Evolutionary conservation across 2,329 filamentous ascomycete species (phyloP).

Genomic region (Fusarium mundagurra): DNA sequence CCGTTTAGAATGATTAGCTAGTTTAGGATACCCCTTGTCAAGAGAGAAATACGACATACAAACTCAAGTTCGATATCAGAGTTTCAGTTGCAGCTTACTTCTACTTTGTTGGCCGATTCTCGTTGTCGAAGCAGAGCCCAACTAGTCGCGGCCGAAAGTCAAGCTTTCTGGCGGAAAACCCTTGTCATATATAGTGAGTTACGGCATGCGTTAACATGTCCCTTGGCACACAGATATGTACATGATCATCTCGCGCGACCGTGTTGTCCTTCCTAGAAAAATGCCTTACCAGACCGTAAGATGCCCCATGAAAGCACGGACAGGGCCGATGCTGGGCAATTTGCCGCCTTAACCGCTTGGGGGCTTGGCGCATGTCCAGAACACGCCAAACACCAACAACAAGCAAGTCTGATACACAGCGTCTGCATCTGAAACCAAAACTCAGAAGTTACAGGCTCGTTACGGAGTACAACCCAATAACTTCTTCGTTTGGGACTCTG

Average conservation of each 20-base stretch:
- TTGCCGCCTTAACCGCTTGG: constrained; percentile 14
- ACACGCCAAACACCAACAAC: background rate
- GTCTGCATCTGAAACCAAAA: background rate
- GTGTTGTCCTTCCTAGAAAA: background rate
- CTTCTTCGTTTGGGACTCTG: background rate
- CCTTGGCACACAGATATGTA: background rate
- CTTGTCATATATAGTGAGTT: background rate
- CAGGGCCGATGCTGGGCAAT: background rate
- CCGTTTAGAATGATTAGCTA: background rate
- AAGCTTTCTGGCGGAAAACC: background rate
- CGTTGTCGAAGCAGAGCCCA: background rate
- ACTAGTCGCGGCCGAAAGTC: background rate
- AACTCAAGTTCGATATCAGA: background rate
- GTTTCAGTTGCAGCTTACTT: too few relatives aligned
- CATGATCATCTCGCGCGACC: too few relatives aligned
- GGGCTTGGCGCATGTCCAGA: constrained; percentile 5
- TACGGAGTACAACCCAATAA: background rate
- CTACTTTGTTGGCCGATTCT: background rate
- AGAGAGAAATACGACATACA: background rate
- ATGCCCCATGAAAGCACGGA: background rate
- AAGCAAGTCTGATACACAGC: background rate
- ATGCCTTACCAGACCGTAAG: background rate
- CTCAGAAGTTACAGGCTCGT: background rate
- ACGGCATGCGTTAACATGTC: background rate
- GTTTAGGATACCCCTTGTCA: background rate